phyloP scores from a whole-genome alignment of 2,329 filamentous ascomycete genomes.

The Bisporella sp. region DNA sequence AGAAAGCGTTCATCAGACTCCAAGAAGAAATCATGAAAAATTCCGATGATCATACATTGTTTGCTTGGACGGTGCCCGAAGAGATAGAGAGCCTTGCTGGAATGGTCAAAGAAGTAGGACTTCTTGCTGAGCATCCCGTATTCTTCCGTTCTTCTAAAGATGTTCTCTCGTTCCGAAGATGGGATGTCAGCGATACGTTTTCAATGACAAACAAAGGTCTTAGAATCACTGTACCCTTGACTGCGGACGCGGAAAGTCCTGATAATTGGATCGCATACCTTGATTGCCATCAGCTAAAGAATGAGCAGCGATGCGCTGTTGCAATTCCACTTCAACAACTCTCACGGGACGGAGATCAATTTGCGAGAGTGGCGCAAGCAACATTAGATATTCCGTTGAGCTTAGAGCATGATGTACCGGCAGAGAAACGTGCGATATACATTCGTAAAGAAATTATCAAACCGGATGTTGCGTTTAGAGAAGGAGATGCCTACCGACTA shows the following conservation, averaged over 20 bases:
- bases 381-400: background rate
- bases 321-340: background rate
- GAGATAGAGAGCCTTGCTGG: background rate
- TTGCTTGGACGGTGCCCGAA: constrained; percentile 20
- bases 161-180: background rate
- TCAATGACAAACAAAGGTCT: background rate
- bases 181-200: constrained; percentile 1
- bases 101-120: background rate
- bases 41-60: constrained; percentile 29
- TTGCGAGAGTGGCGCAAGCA: background rate
- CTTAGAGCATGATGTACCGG: background rate
- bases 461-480: background rate
- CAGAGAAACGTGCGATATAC: background rate
- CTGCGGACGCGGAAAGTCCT: too few species aligned
- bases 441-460: background rate
- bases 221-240: too few species aligned
- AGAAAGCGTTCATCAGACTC: constrained; percentile 15
- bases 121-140: background rate
- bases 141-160: background rate
- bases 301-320: background rate
- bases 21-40: constrained; percentile 16
- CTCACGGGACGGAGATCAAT: background rate
- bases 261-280: background rate
- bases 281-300: background rate
- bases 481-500: background rate